These are phyloP conservation scores for Cryptosporidium xiaoi DNA, from an alignment of 169 alveolate species.

Conservation along the genomic window DNA sequence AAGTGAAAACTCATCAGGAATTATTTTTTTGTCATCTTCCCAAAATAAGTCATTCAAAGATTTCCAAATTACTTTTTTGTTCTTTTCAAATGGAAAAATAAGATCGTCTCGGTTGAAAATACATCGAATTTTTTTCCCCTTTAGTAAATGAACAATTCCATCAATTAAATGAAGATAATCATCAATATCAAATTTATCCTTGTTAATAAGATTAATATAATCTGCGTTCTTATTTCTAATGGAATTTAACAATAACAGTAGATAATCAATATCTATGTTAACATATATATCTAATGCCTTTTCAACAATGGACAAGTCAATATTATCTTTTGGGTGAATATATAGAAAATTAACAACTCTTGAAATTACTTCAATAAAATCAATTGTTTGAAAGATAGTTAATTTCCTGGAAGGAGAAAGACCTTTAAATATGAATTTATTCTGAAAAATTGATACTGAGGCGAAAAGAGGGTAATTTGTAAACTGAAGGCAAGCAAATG, in stretches of 20 bases:
- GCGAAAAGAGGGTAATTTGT: conserved; percentile 38
- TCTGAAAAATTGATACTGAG: neutral
- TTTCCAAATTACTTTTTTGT: conserved; percentile 29
- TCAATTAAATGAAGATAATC: neutral
- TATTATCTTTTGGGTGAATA: no score
- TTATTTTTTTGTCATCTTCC: conserved; percentile 26
- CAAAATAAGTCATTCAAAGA: conserved; percentile 24
- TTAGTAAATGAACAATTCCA: neutral
- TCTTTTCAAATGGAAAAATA: neutral
- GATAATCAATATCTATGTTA: neutral
- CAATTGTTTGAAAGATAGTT: neutral
- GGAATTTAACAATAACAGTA: neutral
- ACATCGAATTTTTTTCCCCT: neutral
- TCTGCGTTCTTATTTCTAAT: no score
- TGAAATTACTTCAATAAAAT: conserved; percentile 4
- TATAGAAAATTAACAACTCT: neutral
- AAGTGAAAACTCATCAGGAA: conserved; percentile 2
- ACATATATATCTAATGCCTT: no score
- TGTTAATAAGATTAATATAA: no score
- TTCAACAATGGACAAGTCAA: no score
- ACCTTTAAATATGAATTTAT: conserved; percentile 3
- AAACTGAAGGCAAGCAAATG: conserved; percentile 24
- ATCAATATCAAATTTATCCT: neutral
- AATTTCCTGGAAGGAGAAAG: conserved; percentile 10
- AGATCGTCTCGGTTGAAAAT: neutral